Evolutionary conservation across 352 stramenopile genomes (phyloP).

Genomic region (Saprolegnia parasitica): DNA sequence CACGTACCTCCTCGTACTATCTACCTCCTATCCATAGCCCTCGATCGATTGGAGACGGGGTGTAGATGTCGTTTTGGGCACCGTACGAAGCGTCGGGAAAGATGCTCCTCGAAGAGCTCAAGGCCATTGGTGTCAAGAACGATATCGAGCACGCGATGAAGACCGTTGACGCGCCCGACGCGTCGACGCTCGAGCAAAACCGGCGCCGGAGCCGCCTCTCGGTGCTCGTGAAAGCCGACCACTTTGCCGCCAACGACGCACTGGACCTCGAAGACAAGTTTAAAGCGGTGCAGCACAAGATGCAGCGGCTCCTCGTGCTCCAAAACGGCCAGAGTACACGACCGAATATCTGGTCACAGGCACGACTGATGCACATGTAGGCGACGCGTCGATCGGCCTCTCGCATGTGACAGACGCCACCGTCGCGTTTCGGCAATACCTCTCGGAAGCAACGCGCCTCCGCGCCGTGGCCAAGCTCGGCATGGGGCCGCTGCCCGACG

Average conservation of each 20-base stretch:
- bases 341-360: conserved; percentile 5
- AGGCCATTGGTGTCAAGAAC: conserved; percentile 54
- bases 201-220: conserved; percentile 10
- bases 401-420: conserved; percentile 40
- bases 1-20: conserved; percentile 53
- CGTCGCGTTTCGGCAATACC: conserved; percentile 52
- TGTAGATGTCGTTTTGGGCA: conserved; percentile 28
- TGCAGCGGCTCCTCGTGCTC: neutral
- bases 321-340: neutral
- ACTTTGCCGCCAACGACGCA: conserved; percentile 50
- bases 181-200: neutral
- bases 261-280: conserved; percentile 47
- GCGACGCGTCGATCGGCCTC: conserved; percentile 29
- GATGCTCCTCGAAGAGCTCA: conserved; percentile 51
- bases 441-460: conserved; percentile 55
- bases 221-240: conserved; percentile 31
- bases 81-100: conserved; percentile 46
- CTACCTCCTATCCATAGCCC: too few relatives aligned
- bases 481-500: conserved; percentile 53
- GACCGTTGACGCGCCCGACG: conserved; percentile 22
- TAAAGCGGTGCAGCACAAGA: conserved; percentile 14
- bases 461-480: conserved; percentile 47
- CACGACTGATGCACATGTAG: conserved; percentile 17
- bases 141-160: conserved; percentile 54
- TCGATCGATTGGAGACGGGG: too few relatives aligned